phyloP scores from a whole-genome alignment of 768 basidiomycete genomes.

The Trametes meyenii region DNA sequence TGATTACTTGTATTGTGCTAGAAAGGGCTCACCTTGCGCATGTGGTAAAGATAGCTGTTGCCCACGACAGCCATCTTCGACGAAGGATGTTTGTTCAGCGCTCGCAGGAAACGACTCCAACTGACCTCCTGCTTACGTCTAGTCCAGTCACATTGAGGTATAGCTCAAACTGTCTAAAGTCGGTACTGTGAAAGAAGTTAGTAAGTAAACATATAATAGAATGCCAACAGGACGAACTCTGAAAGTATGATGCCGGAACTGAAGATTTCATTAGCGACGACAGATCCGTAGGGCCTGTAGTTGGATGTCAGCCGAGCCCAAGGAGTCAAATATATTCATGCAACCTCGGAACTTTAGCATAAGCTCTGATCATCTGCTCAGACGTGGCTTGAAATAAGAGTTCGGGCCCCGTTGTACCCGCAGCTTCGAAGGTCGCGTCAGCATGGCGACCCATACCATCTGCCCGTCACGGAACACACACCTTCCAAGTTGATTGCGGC shows the following conservation, averaged over 20 bases:
- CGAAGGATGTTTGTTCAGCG: neutral
- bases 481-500: constrained; percentile 92
- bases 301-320: neutral
- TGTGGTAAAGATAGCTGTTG: constrained; percentile 94
- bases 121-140: constrained; percentile 58
- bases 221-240: constrained; percentile 57
- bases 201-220: neutral
- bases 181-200: constrained; percentile 59
- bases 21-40: constrained; percentile 64
- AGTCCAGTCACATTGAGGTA: constrained; percentile 91
- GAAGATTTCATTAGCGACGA: constrained; percentile 92
- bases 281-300: constrained; percentile 78
- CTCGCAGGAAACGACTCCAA: neutral
- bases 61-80: constrained; percentile 85
- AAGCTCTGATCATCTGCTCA: constrained; percentile 92
- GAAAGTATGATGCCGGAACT: constrained; percentile 87
- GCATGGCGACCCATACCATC: neutral
- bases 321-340: neutral
- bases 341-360: constrained; percentile 79
- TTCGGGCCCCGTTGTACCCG: constrained; percentile 85
- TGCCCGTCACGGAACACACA: constrained; percentile 29
- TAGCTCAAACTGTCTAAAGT: constrained; percentile 91
- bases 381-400: constrained; percentile 96
- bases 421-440: constrained; percentile 49
- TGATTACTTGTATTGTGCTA: neutral